These are phyloP conservation scores for Rhazya stricta DNA, from an alignment of 257 asterid genomes.

Conservation along the genomic window DNA sequence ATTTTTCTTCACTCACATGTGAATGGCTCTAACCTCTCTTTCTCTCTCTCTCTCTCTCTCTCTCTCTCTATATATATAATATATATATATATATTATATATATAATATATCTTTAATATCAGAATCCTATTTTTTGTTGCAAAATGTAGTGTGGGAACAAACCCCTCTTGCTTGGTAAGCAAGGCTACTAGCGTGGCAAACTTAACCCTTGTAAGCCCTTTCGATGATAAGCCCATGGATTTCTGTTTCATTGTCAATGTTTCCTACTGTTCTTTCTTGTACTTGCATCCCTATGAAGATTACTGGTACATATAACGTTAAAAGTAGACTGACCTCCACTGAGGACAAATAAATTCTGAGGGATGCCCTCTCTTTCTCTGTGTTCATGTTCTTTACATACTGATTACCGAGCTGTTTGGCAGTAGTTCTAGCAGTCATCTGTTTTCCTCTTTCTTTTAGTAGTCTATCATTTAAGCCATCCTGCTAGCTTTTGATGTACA, in stretches of 20 bases:
- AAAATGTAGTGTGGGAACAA: no score
- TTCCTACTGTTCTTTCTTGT: neutral
- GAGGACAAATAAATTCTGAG: constrained; percentile 43
- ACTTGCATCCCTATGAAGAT: constrained; percentile 36
- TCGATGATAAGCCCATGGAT: neutral
- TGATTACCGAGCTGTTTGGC: neutral
- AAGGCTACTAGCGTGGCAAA: neutral
- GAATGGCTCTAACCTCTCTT: no score
- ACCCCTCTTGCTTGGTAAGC: neutral
- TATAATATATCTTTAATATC: no score
- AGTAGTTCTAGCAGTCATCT: neutral
- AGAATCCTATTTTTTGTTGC: no score
- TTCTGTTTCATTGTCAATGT: neutral
- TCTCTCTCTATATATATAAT: neutral
- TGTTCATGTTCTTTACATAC: neutral
- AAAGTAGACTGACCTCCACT: constrained; percentile 43
- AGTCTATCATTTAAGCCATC: neutral
- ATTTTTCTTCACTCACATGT: neutral
- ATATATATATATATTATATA: no score
- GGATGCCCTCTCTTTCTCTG: constrained; percentile 18
- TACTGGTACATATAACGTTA: constrained; percentile 27
- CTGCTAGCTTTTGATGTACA: neutral
- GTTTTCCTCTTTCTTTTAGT: neutral
- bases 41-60: no score
- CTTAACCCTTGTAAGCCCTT: neutral